Evolutionary conservation across 441 rosid genomes (phyloP).

Genomic region (Croton setiger): DNA sequence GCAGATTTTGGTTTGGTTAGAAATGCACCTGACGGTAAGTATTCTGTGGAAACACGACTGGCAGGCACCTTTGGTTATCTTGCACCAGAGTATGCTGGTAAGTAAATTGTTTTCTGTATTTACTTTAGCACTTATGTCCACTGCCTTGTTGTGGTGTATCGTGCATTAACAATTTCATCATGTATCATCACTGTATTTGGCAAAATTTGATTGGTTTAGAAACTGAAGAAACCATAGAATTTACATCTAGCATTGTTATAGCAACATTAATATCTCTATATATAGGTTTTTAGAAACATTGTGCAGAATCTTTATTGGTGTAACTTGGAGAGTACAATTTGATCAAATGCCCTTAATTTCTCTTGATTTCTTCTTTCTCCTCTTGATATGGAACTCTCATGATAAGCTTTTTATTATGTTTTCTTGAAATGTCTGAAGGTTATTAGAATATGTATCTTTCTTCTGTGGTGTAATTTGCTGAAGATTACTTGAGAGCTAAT

Average conservation of each 20-base stretch:
- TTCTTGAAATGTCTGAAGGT: not conserved
- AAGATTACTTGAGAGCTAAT: not conserved
- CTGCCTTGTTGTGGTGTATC: not conserved
- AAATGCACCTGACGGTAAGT: slow-evolving; percentile 73
- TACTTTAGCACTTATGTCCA: not conserved
- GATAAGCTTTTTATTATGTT: not conserved
- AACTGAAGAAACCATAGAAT: not conserved
- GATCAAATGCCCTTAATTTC: not conserved
- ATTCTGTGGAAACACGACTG: slow-evolving; percentile 75
- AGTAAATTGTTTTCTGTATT: not conserved
- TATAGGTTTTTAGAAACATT: not conserved
- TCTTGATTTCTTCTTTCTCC: not conserved
- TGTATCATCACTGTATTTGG: not conserved
- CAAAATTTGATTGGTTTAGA: not conserved
- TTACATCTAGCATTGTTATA: not conserved
- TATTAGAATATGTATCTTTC: slow-evolving; percentile 2
- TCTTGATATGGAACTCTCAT: not conserved
- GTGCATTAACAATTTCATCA: not conserved
- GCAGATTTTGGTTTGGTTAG: slow-evolving; percentile 93
- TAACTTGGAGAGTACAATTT: not conserved
- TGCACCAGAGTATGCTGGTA: slow-evolving; percentile 93
- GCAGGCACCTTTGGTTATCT: slow-evolving; percentile 96
- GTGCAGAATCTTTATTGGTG: not conserved
- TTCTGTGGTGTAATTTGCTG: not conserved
- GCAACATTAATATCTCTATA: not conserved